Evolutionary conservation across 176 grass and related monocot species (phyloP), one percentile per base, ranked within the genome.

Genomic region (Raddia guianensis): DNA sequence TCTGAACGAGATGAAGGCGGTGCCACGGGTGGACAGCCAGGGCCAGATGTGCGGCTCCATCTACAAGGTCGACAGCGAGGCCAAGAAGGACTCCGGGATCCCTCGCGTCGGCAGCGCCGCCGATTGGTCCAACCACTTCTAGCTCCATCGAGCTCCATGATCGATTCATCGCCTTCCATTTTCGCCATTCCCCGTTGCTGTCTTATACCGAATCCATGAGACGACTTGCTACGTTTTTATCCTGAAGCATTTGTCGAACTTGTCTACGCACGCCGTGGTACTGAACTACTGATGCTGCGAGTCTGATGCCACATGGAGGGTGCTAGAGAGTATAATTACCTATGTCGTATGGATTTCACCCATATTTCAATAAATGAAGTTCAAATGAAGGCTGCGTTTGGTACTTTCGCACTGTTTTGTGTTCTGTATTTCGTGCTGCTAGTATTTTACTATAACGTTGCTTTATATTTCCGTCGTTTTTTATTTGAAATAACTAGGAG

Each of bases 11-110:
- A 5, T 97, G 74, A 97, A 97, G 78, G 77, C 94, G 0, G 83
- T 97, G 78, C 94, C 91, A 0, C 82, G 91, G 43, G 91, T 97
- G 5, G 91, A 93, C 81, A 97, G 94, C 81, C 83, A 97, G 81
- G 94, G 91, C 18, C 86, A 97, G 83, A 90, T 97, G 79, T 97
- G 89, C 21, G 91, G 94, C 60, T 90, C 94, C 55, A 93, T 53
- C 52, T 97, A 74, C 88, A 88, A 93, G 84, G 94, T 97, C 44
- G 94, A 97, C 79, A 92, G 75, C n/a, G 68, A 97, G 68, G 66
- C 81, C 42, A 97, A 90, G 88, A 97, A 91, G 75, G 94, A 93
- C 66, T 84, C 72, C 0, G 81, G 86, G 33, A 93, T 97, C 68
- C 94, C 89, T 32, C 85, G 94, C n/a, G 91, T 93, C 8, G 94